These are phyloP conservation scores for Rhodocollybia butyracea DNA, from an alignment of 768 basidiomycete species.

Conservation along the genomic window DNA sequence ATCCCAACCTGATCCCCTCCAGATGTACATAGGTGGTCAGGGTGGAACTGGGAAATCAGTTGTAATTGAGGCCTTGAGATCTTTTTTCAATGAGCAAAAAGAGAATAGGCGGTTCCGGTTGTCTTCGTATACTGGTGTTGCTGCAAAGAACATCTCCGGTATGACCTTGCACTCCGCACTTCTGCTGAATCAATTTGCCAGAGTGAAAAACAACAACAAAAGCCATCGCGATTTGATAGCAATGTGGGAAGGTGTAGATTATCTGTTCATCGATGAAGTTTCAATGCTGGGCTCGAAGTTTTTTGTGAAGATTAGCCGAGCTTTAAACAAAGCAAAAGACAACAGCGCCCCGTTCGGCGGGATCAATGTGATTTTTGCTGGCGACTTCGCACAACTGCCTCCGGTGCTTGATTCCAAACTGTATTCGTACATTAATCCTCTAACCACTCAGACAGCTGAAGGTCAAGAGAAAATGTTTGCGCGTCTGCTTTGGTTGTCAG, in stretches of 20 bases:
- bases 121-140: slow-evolving; percentile 6
- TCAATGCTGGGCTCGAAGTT: slow-evolving; percentile 7
- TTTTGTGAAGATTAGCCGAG: slow-evolving; percentile 15
- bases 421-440: neutral
- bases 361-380: slow-evolving; percentile 17
- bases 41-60: neutral
- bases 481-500: slow-evolving; percentile 11
- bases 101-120: neutral
- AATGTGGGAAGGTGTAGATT: neutral
- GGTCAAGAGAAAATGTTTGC: slow-evolving; percentile 7
- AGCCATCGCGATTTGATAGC: neutral
- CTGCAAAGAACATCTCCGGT: slow-evolving; percentile 6
- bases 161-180: slow-evolving; percentile 9
- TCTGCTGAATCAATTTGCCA: neutral
- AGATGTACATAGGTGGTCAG: neutral
- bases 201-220: neutral
- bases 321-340: slow-evolving; percentile 17
- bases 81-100: neutral
- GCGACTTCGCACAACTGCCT: slow-evolving; percentile 23
- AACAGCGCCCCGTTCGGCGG: slow-evolving; percentile 5
- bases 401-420: slow-evolving; percentile 15
- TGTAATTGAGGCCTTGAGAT: neutral
- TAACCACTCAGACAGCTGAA: neutral
- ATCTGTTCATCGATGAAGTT: neutral
- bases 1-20: neutral